These are phyloP conservation scores for Fagopyrum esculentum DNA, from an alignment of 148 eudicot species.

Conservation along the genomic window DNA sequence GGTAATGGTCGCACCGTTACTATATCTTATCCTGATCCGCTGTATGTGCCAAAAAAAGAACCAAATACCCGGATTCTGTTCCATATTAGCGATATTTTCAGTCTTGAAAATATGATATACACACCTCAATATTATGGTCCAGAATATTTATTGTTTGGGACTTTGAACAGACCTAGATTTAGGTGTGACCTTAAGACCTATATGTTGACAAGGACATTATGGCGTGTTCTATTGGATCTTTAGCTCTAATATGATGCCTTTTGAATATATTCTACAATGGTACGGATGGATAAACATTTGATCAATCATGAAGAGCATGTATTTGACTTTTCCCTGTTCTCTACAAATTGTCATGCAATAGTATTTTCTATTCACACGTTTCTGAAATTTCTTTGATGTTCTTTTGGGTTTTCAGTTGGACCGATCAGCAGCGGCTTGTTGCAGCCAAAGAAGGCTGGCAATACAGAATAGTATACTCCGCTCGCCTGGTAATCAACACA, in stretches of 20 bases:
- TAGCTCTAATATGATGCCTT: not conserved
- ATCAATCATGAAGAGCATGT: not conserved
- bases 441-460: conserved; percentile 93
- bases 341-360: not conserved
- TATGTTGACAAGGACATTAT: not conserved
- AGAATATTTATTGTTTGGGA: not conserved
- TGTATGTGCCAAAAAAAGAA: not conserved
- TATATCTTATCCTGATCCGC: not conserved
- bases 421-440: conserved; percentile 82
- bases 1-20: not conserved
- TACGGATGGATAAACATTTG: not conserved
- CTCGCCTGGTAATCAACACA: conserved; percentile 55
- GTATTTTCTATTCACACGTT: not conserved
- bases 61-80: not conserved
- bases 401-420: conserved; percentile 49
- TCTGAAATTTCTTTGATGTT: not conserved
- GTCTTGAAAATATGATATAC: not conserved
- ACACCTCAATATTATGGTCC: not conserved
- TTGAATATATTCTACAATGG: not conserved
- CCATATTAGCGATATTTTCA: not conserved
- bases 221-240: not conserved
- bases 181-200: not conserved
- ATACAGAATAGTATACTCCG: conserved; percentile 77
- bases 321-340: not conserved
- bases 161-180: conserved; percentile 2